Evolutionary conservation across 2,329 filamentous ascomycete species (phyloP), one percentile per base, ranked within the genome.

Genomic region (Delphinella strobiligena): DNA sequence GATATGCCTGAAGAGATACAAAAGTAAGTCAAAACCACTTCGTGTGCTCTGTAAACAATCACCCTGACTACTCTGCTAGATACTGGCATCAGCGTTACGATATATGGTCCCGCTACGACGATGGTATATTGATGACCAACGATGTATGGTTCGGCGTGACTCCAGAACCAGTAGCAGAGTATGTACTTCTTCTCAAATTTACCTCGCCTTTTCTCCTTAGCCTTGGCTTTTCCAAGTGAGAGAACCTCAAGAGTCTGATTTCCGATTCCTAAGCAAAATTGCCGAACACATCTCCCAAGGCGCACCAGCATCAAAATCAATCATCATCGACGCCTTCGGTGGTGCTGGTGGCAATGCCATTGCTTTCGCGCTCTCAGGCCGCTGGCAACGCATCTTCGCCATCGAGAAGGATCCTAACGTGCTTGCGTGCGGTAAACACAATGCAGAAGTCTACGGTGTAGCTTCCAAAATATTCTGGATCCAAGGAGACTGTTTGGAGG

Each of bases 91-190:
- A 96, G 54, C 76, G 91, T 44, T 80, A 91, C 59, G 80, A 78
- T 38, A 83, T 98, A 48, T 98, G 93, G 62, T 80, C 80, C 12
- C 73, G 72, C 51, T 98, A 95, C 56, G 81, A 95, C 56, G 73
- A 88, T 43, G 89, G 87, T 40, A 74, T 98, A 49, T 81, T 78
- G 68, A 77, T 98, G 70, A 98, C 93, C 0, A 80, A 93, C 57
- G 81, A 89, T 62, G 82, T 87, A 39, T 98, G 91, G 91, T 98
- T 91, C 58, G 91, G 88, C 40, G 88, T 96, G 5, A 98, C 93
- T 0, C 88, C 91, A 11, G 89, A 98, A 59, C 82, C 84, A 4
- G 76, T 98, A 19, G 91, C 91, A 44, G 78, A 72, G 84, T 91
- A 67, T 52, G 69, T 63, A 9, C 12, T 34, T 27, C 29, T 19